Conservation (phyloP, 768 basidiomycete genomes). For the Lactarius deliciosus region DNA sequence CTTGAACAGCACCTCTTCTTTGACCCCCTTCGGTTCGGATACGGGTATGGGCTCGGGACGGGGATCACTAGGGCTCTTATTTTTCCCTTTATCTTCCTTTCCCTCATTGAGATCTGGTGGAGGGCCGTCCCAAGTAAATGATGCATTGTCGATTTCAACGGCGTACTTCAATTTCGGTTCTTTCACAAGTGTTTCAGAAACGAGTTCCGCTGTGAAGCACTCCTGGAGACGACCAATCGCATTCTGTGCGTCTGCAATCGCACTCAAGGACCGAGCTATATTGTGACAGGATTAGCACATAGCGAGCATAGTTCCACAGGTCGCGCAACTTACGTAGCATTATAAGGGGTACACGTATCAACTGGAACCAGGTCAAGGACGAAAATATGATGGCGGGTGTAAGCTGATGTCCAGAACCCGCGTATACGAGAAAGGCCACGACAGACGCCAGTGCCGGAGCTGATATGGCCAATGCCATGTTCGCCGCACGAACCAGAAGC, state of each 20-base stretch:
- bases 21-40: conserved; percentile 34
- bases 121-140: conserved; percentile 87
- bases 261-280: conserved; percentile 63
- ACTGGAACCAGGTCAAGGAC: conserved; percentile 80
- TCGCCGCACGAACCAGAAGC: conserved; percentile 61
- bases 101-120: conserved; percentile 48
- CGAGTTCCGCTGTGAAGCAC: conserved; percentile 82
- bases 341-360: conserved; percentile 81
- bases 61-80: conserved; percentile 15
- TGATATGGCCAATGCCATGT: conserved; percentile 67
- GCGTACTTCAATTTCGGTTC: conserved; percentile 60
- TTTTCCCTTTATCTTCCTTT: conserved; percentile 31
- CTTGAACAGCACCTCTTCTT: conserved; percentile 52
- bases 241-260: conserved; percentile 83
- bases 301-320: background rate
- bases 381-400: conserved; percentile 77
- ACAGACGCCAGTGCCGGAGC: conserved; percentile 81
- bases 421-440: conserved; percentile 75
- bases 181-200: conserved; percentile 55
- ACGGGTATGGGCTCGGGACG: conserved; percentile 12
- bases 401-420: conserved; percentile 64
- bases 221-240: conserved; percentile 73
- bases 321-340: conserved; percentile 46
- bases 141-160: conserved; percentile 61
- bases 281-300: conserved; percentile 5